Conservation (phyloP, 176 grass and related monocot species). For the Carex myosuroides region DNA sequence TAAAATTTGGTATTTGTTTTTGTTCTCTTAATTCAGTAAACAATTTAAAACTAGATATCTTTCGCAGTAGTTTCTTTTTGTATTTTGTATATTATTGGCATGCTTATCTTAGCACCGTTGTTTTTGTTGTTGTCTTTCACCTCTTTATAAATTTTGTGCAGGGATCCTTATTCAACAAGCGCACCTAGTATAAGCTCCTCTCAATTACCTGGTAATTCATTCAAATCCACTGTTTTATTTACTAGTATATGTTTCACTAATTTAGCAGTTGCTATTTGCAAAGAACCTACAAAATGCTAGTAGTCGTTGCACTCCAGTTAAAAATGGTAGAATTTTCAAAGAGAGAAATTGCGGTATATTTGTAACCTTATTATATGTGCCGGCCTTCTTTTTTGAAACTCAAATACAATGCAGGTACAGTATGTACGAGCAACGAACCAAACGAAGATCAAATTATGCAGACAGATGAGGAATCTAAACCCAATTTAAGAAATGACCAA, state of each 20-base stretch:
- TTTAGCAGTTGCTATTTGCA: neutral
- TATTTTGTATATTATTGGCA: neutral
- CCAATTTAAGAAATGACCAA: constrained; percentile 15
- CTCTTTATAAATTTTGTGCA: constrained; percentile 47
- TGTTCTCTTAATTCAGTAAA: neutral
- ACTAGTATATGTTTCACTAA: neutral
- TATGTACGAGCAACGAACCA: constrained; percentile 7
- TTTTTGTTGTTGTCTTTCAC: constrained; percentile 4
- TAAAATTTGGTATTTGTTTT: constrained; percentile 62
- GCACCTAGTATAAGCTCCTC: constrained; percentile 48
- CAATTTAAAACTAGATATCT: neutral
- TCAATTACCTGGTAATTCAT: constrained; percentile 39
- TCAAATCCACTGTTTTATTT: constrained; percentile 17
- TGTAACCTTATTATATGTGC: neutral
- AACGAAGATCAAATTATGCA: constrained; percentile 24
- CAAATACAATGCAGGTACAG: constrained; percentile 28
- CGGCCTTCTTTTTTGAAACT: neutral
- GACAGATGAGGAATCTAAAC: constrained; percentile 32
- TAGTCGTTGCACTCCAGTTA: neutral
- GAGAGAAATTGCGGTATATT: neutral
- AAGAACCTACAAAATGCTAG: neutral
- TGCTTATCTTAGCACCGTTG: constrained; percentile 27
- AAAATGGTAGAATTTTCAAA: neutral
- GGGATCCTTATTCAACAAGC: constrained; percentile 75
- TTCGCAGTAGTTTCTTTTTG: neutral